Percentiles rank a stretch among this genome's conserved stretches.
Conservation (phyloP, 148 eudicot genomes). For the Silene uniflora region DNA sequence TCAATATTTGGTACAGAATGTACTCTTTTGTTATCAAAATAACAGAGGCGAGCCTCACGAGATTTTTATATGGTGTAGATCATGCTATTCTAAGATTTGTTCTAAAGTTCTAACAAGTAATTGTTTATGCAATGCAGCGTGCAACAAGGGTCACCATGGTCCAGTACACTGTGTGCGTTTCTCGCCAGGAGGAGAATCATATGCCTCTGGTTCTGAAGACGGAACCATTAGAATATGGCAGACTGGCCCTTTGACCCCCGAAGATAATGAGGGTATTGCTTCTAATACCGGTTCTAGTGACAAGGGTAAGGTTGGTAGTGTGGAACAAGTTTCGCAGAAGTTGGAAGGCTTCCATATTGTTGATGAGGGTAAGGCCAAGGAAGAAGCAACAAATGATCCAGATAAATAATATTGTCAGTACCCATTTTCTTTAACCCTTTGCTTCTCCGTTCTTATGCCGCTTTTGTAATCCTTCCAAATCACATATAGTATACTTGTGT, state of each 20-base stretch:
- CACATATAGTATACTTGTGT: constrained; percentile 5
- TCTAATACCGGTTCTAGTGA: constrained; percentile 35
- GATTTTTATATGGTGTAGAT: not conserved
- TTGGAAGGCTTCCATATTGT: constrained; percentile 47
- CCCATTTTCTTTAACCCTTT: constrained; percentile 8
- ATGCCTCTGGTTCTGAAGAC: constrained; percentile 93
- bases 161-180: constrained; percentile 95
- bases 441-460: constrained; percentile 13
- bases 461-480: not conserved
- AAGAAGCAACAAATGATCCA: constrained; percentile 36
- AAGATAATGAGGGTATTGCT: constrained; percentile 35
- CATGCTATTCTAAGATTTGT: not conserved
- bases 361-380: constrained; percentile 46
- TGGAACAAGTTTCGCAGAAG: constrained; percentile 53
- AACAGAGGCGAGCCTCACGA: not conserved
- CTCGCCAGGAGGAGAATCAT: constrained; percentile 92
- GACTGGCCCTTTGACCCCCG: constrained; percentile 46
- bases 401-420: not conserved
- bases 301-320: constrained; percentile 35
- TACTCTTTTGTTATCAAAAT: too few relatives aligned
- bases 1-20: too few relatives aligned
- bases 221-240: constrained; percentile 94
- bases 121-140: constrained; percentile 51
- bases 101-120: constrained; percentile 1
- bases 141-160: constrained; percentile 99